A percentile compares a stretch with the other conserved stretches of the same genome.
These are phyloP conservation scores for Metschnikowia henanensis DNA, from an alignment of 805 yeast species.

Conservation along the genomic window DNA sequence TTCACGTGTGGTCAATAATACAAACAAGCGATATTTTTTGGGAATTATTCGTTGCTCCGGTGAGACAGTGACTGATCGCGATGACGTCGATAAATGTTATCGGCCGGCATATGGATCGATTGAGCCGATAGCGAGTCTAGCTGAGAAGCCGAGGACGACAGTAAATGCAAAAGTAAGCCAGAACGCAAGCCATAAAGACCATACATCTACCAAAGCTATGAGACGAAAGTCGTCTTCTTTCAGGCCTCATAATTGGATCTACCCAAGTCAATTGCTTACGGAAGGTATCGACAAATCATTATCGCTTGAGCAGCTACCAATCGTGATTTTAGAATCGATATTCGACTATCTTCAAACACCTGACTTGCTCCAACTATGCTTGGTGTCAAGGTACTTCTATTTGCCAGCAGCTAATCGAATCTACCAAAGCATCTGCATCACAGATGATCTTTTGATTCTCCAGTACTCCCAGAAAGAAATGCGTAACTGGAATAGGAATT, in stretches of 20 bases:
- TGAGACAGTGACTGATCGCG: neutral
- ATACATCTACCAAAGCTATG: neutral
- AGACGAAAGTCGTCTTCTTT: slow-evolving; percentile 13
- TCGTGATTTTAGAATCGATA: slow-evolving; percentile 17
- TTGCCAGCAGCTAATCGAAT: slow-evolving; percentile 26
- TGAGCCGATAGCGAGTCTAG: neutral
- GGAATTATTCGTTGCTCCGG: no score
- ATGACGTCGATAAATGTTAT: neutral
- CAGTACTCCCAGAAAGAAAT: slow-evolving; percentile 12
- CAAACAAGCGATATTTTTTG: no score
- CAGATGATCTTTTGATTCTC: slow-evolving; percentile 13
- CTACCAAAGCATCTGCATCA: slow-evolving; percentile 24
- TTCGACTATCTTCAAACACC: slow-evolving; percentile 21
- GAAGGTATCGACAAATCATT: neutral
- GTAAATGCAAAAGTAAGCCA: neutral
- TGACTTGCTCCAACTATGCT: slow-evolving; percentile 24
- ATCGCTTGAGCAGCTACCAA: slow-evolving; percentile 24
- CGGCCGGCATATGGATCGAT: slow-evolving; percentile 4
- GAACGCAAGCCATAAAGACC: neutral
- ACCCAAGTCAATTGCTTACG: slow-evolving; percentile 1
- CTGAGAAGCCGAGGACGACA: no score
- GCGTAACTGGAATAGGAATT: slow-evolving; percentile 22
- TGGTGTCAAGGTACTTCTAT: slow-evolving; percentile 23
- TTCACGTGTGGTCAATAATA: no score
- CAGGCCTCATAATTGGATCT: slow-evolving; percentile 14